Base-by-base conservation (phyloP, 1,284 basidiomycete species). In the Cystobasidium sp. region DNA sequence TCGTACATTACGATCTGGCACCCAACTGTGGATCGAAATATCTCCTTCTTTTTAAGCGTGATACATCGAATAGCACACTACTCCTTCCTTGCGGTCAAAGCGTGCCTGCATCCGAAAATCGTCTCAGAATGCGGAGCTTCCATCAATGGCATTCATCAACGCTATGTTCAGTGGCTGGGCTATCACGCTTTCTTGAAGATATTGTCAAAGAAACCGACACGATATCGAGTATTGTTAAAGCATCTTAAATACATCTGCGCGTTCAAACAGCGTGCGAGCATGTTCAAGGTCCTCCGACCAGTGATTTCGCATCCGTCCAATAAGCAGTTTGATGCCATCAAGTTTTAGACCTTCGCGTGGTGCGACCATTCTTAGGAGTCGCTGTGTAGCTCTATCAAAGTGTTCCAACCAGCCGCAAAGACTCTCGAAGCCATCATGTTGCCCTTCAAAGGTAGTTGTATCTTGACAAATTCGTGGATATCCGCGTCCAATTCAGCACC, bases 1-100 rank as follows among this genome's bases (percentile, higher is more conserved):
- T 86, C 88, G 65, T 97, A 97, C 81, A 84, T 96, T 47, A 85
- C 85, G 56, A 85, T 86, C 58, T 89, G 87, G 88, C 84, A 85
- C n/a, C 76, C 84, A 7, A 86, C 76, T 78, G 81, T 62, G 55
- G 64, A 41, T 16, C 6, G 55, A 9, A 31, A 71, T 41, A 46
- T 77, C 75, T 22, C 81, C 78, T 79, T 82, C 80, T 76, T 78
- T 53, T 63, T 74, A 31, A 59, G 83, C 63, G 86, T 85, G 0
- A 86, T 92, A 59, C 84, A 85, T 55, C 87, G 88, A 75, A 84
- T 87, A 77, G 86, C 91, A 55, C 81, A 82, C 12, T 88, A 87
- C 79, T 86, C 86, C 1, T 87, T 87, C 77, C 82, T 85, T 0
- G 83, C 87, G 3, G 85, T 89, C 62, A 83, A 84, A 43, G 85